A percentile compares a stretch with the other conserved stretches of the same genome.
Conservation (phyloP, 345 rosid genomes). For the Adansonia digitata region DNA sequence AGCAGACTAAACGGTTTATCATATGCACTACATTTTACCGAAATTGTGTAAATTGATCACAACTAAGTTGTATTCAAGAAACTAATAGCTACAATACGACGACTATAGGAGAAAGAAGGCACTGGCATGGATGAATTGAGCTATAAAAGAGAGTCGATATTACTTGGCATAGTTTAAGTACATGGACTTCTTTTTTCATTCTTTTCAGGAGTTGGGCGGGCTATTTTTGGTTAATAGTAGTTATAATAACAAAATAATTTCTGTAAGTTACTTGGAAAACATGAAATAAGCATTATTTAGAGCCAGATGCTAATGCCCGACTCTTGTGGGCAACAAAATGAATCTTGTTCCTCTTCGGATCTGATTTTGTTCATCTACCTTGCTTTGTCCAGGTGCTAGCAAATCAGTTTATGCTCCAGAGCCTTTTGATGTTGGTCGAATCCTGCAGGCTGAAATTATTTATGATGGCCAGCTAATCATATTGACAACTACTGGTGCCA, state of each 20-base stretch:
- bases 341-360: not conserved
- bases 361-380: slow-evolving; percentile 16
- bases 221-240: not conserved
- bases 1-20: no score
- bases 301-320: not conserved
- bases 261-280: not conserved
- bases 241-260: not conserved
- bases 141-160: not conserved
- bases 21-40: not conserved
- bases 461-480: slow-evolving; percentile 45
- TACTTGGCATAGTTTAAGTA: not conserved
- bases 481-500: slow-evolving; percentile 60
- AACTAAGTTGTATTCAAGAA: not conserved
- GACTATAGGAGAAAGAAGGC: not conserved
- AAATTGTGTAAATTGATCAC: not conserved
- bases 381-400: slow-evolving; percentile 68
- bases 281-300: not conserved
- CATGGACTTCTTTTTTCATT: not conserved
- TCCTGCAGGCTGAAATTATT: slow-evolving; percentile 63
- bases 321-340: not conserved
- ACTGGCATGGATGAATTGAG: not conserved
- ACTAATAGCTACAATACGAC: not conserved
- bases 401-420: slow-evolving; percentile 90
- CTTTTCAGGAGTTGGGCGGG: not conserved
- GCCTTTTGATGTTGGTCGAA: slow-evolving; percentile 81